These are phyloP conservation scores for Tephrocybe sp. DNA, from an alignment of 768 basidiomycete species.

Conservation along the genomic window DNA sequence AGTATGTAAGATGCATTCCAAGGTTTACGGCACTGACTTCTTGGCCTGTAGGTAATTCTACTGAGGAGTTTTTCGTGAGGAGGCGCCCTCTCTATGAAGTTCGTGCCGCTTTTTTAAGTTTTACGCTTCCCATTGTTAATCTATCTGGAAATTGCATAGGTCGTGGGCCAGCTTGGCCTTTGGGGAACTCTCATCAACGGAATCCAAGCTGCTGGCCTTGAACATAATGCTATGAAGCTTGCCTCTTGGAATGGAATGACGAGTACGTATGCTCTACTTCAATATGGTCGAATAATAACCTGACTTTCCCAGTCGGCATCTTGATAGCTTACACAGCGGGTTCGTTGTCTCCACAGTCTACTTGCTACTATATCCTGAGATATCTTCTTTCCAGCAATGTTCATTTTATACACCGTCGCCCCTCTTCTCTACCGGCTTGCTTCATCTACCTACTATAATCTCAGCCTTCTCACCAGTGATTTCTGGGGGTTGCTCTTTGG, in stretches of 20 bases:
- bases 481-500: slow-evolving; percentile 86
- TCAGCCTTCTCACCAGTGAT: slow-evolving; percentile 84
- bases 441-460: slow-evolving; percentile 83
- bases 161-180: slow-evolving; percentile 85
- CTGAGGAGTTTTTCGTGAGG: slow-evolving; percentile 86
- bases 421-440: slow-evolving; percentile 86
- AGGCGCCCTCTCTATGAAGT: slow-evolving; percentile 79
- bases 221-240: slow-evolving; percentile 63
- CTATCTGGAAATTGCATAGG: slow-evolving; percentile 33
- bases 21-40: background rate
- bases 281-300: background rate
- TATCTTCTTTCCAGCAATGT: slow-evolving; percentile 55
- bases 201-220: slow-evolving; percentile 73
- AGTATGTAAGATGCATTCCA: slow-evolving; percentile 46
- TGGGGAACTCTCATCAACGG: slow-evolving; percentile 82
- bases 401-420: slow-evolving; percentile 82
- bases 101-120: no score
- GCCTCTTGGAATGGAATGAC: slow-evolving; percentile 75
- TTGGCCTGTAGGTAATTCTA: slow-evolving; percentile 66
- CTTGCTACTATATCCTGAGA: background rate
- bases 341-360: no score
- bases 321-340: slow-evolving; percentile 40
- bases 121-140: background rate
- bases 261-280: slow-evolving; percentile 42
- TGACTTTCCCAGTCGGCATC: slow-evolving; percentile 38